phyloP scores from a whole-genome alignment of 148 eudicot genomes.

The Selenicereus undatus region DNA sequence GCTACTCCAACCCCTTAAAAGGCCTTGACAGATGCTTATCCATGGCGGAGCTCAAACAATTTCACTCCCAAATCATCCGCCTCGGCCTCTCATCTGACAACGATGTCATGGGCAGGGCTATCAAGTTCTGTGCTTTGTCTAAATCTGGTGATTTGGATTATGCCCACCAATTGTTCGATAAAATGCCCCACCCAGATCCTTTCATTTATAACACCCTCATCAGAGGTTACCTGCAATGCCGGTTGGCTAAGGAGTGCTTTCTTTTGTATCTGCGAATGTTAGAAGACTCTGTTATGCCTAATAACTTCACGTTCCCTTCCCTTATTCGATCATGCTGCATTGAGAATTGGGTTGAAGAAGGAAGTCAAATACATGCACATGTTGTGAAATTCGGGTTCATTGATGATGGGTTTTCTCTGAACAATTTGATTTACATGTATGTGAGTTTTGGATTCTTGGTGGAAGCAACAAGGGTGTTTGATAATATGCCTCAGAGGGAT shows the following conservation, averaged over 20 bases:
- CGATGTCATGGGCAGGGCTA: conserved; percentile 55
- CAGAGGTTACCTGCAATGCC: conserved; percentile 45
- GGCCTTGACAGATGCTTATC: conserved; percentile 50
- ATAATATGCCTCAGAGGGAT: conserved; percentile 38
- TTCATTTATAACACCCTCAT: conserved; percentile 63
- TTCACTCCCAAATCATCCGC: conserved; percentile 62
- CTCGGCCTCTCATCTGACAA: conserved; percentile 59
- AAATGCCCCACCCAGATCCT: conserved; percentile 67
- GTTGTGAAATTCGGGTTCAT: conserved; percentile 50
- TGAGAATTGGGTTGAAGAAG: conserved; percentile 40
- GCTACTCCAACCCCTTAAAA: conserved; percentile 20
- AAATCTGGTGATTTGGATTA: conserved; percentile 44
- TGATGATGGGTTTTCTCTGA: conserved; percentile 47
- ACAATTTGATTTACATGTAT: conserved; percentile 76
- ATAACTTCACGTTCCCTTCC: conserved; percentile 60
- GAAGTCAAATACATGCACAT: conserved; percentile 63
- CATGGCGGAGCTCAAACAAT: conserved; percentile 62
- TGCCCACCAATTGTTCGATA: conserved; percentile 52
- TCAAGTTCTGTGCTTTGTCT: conserved; percentile 57
- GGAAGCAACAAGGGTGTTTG: conserved; percentile 56
- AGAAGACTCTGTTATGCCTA: conserved; percentile 43
- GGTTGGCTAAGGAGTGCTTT: conserved; percentile 34
- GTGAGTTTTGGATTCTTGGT: conserved; percentile 44
- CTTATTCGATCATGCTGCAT: conserved; percentile 53
- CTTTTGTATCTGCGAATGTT: conserved; percentile 50